phyloP scores from a whole-genome alignment of 805 yeast genomes.

The Candida koratica region DNA sequence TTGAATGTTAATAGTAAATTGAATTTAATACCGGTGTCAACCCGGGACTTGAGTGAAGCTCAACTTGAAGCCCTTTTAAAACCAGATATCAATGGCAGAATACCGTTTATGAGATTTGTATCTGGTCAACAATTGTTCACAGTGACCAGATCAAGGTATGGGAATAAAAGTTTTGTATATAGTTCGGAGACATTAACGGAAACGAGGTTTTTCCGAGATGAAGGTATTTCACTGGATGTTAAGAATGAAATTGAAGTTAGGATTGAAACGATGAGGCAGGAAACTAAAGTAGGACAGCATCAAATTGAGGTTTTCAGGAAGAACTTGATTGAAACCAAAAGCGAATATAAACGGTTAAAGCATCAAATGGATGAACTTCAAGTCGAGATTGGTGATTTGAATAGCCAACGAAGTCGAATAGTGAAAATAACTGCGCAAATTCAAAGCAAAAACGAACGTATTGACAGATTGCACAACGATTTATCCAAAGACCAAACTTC shows the following conservation, averaged over 20 bases:
- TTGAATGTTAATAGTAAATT: constrained; percentile 51
- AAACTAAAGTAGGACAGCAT: not conserved
- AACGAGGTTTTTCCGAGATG: constrained; percentile 28
- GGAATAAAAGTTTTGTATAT: constrained; percentile 50
- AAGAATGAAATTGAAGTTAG: constrained; percentile 17
- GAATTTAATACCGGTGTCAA: constrained; percentile 60
- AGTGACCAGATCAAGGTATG: constrained; percentile 59
- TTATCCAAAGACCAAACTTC: constrained; percentile 40
- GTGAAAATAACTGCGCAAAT: constrained; percentile 22
- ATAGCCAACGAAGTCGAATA: constrained; percentile 1
- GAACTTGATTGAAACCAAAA: constrained; percentile 20
- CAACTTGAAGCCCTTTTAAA: constrained; percentile 36
- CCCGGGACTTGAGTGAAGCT: constrained; percentile 37
- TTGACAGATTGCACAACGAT: constrained; percentile 32
- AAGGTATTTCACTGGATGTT: constrained; percentile 26
- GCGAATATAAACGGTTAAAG: constrained; percentile 21
- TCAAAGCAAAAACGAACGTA: constrained; percentile 23
- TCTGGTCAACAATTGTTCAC: constrained; percentile 53
- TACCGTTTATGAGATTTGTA: constrained; percentile 53
- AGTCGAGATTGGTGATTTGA: constrained; percentile 9
- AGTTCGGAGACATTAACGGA: constrained; percentile 31
- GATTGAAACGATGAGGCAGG: constrained; percentile 12
- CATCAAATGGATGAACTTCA: constrained; percentile 18
- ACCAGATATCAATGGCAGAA: constrained; percentile 36
- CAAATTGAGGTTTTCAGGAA: not conserved